These are phyloP conservation scores for Nematodospora anomalae DNA, from an alignment of 1,139 yeast species.

Conservation along the genomic window DNA sequence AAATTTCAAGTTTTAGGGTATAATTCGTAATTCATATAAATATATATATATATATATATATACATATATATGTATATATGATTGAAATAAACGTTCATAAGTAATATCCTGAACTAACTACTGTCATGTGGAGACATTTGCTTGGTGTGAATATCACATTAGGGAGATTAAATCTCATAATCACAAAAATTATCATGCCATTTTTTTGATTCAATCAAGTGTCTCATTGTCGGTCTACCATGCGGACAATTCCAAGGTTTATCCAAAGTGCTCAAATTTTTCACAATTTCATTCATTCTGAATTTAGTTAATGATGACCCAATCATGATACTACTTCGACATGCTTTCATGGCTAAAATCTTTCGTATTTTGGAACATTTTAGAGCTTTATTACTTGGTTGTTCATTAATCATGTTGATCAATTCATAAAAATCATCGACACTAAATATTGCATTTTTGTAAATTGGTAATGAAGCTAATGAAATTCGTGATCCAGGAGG, in stretches of 20 bases:
- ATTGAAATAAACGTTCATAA: too few species aligned
- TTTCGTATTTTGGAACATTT: conserved; percentile 77
- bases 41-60: too few species aligned
- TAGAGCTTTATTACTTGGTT: conserved; percentile 37
- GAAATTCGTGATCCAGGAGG: conserved; percentile 59
- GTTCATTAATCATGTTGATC: conserved; percentile 52
- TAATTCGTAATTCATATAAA: too few species aligned
- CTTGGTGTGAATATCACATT: too few species aligned
- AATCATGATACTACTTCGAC: conserved; percentile 91
- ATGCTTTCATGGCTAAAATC: conserved; percentile 93
- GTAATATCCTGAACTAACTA: too few species aligned
- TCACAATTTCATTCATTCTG: conserved; percentile 69
- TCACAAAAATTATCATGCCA: conserved; percentile 15
- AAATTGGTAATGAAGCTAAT: conserved; percentile 67
- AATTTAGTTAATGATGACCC: conserved; percentile 63
- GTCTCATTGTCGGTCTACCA: conserved; percentile 96
- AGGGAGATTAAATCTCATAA: conserved; percentile 11
- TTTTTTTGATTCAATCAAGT: conserved; percentile 57
- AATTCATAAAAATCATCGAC: conserved; percentile 73
- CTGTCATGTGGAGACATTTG: too few species aligned
- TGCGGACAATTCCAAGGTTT: conserved; percentile 99
- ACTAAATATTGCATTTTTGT: conserved; percentile 68
- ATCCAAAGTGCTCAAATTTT: conserved; percentile 66
- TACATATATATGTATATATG: too few species aligned
- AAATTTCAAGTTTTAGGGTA: too few species aligned